A percentile compares a stretch with the other conserved stretches of the same genome.
Conservation (phyloP, 331 rosid genomes). For the Erythrophleum ivorense region DNA sequence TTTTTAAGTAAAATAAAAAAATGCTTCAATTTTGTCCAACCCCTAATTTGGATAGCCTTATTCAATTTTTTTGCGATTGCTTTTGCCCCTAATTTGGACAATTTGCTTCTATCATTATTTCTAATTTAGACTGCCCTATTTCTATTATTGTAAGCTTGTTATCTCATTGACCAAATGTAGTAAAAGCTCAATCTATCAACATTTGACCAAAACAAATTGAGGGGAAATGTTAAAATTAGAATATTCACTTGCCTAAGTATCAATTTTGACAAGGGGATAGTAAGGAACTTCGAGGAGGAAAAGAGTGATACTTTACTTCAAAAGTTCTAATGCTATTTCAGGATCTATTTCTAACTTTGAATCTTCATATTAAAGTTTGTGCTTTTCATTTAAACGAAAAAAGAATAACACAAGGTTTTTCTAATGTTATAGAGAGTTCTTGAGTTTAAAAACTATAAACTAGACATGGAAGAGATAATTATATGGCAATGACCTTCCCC, state of each 20-base stretch:
- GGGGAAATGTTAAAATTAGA: not conserved
- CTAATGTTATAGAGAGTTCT: not conserved
- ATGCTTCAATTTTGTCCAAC: no score
- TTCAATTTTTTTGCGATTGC: no score
- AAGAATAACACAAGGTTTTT: not conserved
- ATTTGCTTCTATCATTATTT: no score
- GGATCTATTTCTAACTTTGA: constrained; percentile 45
- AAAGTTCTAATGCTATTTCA: constrained; percentile 60
- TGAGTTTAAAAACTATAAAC: not conserved
- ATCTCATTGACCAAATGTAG: not conserved
- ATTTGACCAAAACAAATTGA: not conserved
- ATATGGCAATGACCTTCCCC: no score
- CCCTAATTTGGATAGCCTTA: no score
- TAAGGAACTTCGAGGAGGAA: constrained; percentile 86
- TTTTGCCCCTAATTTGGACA: no score
- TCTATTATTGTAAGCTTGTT: not conserved
- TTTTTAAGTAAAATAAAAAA: no score
- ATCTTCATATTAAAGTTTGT: not conserved
- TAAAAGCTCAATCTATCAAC: not conserved
- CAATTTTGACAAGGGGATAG: constrained; percentile 71
- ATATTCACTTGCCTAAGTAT: constrained; percentile 59
- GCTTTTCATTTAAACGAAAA: no score
- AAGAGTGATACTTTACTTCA: constrained; percentile 67
- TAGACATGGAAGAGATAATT: no score
- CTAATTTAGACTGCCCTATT: no score